Percentiles rank a stretch among this genome's conserved stretches.
These are phyloP conservation scores for Phascolomyces articulosus DNA, from an alignment of 371 early-diverging fungal genomes.

Conservation along the genomic window DNA sequence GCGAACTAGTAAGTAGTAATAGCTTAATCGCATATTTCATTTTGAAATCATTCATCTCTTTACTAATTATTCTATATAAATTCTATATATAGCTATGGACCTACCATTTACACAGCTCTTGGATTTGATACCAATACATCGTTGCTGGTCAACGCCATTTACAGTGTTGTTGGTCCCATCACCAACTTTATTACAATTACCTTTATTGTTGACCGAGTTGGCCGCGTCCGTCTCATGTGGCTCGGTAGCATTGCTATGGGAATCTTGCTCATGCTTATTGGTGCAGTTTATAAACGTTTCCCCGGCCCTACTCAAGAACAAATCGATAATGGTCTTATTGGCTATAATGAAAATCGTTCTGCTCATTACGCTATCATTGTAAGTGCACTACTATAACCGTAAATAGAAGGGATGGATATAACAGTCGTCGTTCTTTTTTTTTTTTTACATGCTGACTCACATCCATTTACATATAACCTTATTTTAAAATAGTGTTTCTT, in stretches of 20 bases:
- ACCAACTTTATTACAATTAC: slow-evolving; percentile 42
- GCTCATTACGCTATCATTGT: slow-evolving; percentile 41
- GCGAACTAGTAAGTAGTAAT: slow-evolving; percentile 44
- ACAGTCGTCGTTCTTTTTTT: no score
- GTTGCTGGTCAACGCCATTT: slow-evolving; percentile 18
- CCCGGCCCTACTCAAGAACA: slow-evolving; percentile 18
- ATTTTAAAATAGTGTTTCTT: slow-evolving; percentile 7
- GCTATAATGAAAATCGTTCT: slow-evolving; percentile 11
- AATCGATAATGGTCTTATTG: slow-evolving; percentile 22
- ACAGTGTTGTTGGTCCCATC: slow-evolving; percentile 37
- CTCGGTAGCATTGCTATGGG: slow-evolving; percentile 29
- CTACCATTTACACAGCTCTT: slow-evolving; percentile 65
- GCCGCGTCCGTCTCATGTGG: slow-evolving; percentile 29
- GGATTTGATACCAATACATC: slow-evolving; percentile 31
- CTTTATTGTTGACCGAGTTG: slow-evolving; percentile 33
- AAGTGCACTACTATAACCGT: slow-evolving; percentile 4
- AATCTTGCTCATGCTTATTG: slow-evolving; percentile 20
- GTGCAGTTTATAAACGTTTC: slow-evolving; percentile 12
- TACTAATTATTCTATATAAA: no score
- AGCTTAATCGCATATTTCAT: slow-evolving; percentile 44
- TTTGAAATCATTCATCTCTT: no score
- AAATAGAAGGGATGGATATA: background rate
- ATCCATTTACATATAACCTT: background rate
- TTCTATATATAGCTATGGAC: slow-evolving; percentile 22
- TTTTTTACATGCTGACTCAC: background rate